These are phyloP conservation scores for Nidularia pulvinata DNA, from an alignment of 768 basidiomycete genomes.

Conservation along the genomic window DNA sequence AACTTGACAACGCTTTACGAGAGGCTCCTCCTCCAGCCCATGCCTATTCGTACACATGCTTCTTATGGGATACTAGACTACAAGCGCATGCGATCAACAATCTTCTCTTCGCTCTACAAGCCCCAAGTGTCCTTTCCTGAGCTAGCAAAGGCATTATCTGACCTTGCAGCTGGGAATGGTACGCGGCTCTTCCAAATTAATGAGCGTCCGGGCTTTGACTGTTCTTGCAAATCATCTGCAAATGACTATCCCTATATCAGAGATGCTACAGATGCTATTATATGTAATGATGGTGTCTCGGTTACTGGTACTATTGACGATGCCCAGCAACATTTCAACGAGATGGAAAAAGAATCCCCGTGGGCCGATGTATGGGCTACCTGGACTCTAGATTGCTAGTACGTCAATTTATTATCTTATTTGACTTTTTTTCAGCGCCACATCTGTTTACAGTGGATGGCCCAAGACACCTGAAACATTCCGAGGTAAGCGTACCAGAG, in stretches of 20 bases:
- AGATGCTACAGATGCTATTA: constrained; percentile 11
- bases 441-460: constrained; percentile 18
- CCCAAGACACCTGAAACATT: constrained; percentile 18
- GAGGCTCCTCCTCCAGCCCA: constrained; percentile 22
- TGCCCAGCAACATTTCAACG: constrained; percentile 6
- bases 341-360: constrained; percentile 7
- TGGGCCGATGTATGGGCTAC: constrained; percentile 15
- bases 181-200: constrained; percentile 16
- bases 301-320: constrained; percentile 12
- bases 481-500: constrained; percentile 6
- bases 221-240: constrained; percentile 19
- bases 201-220: constrained; percentile 13
- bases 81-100: constrained; percentile 16
- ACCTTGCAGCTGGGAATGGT: constrained; percentile 28
- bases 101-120: constrained; percentile 30
- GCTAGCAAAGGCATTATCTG: constrained; percentile 32
- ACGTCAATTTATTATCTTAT: not conserved
- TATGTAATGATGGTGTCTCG: constrained; percentile 15
- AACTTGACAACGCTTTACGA: constrained; percentile 32
- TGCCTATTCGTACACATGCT: constrained; percentile 24
- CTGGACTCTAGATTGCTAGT: constrained; percentile 14
- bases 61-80: constrained; percentile 38
- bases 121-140: constrained; percentile 28
- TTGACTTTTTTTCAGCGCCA: not conserved
- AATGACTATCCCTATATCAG: not conserved